Conservation (phyloP, 257 asterid species). For the Galeopsis tetrahit region DNA sequence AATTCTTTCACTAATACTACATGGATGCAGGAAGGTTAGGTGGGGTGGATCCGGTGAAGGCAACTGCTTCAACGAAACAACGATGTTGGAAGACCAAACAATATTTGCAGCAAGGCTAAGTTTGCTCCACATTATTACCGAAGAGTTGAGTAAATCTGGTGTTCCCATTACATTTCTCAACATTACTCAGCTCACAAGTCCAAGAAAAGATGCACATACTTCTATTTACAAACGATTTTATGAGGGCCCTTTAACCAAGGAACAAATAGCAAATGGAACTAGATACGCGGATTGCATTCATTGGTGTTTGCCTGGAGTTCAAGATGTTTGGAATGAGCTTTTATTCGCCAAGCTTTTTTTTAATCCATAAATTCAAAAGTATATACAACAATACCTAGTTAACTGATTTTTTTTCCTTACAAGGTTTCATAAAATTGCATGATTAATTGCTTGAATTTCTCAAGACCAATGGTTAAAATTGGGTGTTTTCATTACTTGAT, state of each 20-base stretch:
- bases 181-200: conserved; percentile 66
- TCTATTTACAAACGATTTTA: conserved; percentile 62
- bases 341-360: conserved; percentile 69
- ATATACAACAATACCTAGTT: too few relatives aligned
- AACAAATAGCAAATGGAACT: conserved; percentile 53
- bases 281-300: conserved; percentile 84
- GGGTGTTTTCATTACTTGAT: too few relatives aligned
- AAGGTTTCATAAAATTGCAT: too few relatives aligned
- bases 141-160: conserved; percentile 49
- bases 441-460: too few relatives aligned
- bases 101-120: conserved; percentile 54
- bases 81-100: conserved; percentile 43
- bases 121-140: conserved; percentile 46
- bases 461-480: too few relatives aligned
- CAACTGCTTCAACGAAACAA: conserved; percentile 75
- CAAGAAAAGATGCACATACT: conserved; percentile 78
- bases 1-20: too few relatives aligned
- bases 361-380: conserved; percentile 39
- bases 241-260: conserved; percentile 48
- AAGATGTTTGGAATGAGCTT: conserved; percentile 83
- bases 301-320: conserved; percentile 91
- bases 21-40: neutral
- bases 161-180: conserved; percentile 69
- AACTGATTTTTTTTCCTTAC: too few relatives aligned
- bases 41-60: conserved; percentile 69